A percentile compares a stretch with the other conserved stretches of the same genome.
phyloP scores from a whole-genome alignment of 495 filamentous ascomycete genomes.

The Neurospora cerealis region DNA sequence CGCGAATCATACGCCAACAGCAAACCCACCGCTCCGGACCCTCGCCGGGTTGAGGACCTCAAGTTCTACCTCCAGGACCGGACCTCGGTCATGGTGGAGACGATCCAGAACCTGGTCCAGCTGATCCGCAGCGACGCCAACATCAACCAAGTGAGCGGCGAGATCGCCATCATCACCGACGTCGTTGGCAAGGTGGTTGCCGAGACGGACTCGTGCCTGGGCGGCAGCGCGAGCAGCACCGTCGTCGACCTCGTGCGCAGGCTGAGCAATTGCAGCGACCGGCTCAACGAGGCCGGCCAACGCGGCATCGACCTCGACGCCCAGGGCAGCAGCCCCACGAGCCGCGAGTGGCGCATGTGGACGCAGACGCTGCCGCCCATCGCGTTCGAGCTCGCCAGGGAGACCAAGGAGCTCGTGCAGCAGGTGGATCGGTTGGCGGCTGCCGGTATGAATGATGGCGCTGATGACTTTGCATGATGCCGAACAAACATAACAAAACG shows the following conservation, averaged over 20 bases:
- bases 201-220: slow-evolving; percentile 45
- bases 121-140: slow-evolving; percentile 63
- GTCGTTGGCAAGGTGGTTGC: slow-evolving; percentile 60
- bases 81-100: slow-evolving; percentile 68
- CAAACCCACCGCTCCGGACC: slow-evolving; percentile 26
- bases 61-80: slow-evolving; percentile 78
- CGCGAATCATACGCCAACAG: slow-evolving; percentile 36
- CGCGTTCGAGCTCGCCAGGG: slow-evolving; percentile 77
- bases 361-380: slow-evolving; percentile 67
- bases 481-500: background rate
- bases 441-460: slow-evolving; percentile 19
- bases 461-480: slow-evolving; percentile 34
- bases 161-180: slow-evolving; percentile 60
- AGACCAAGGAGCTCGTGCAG: slow-evolving; percentile 64
- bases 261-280: slow-evolving; percentile 52
- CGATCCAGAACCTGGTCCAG: slow-evolving; percentile 71
- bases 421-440: slow-evolving; percentile 29
- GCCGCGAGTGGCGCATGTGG: slow-evolving; percentile 49
- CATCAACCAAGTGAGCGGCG: slow-evolving; percentile 54
- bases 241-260: slow-evolving; percentile 46
- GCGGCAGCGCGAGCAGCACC: slow-evolving; percentile 31
- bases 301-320: slow-evolving; percentile 48
- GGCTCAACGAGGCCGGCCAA: slow-evolving; percentile 56
- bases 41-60: slow-evolving; percentile 57
- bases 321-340: slow-evolving; percentile 32